phyloP scores from a whole-genome alignment of 139 green algal species.

The Zygnema cylindricum region DNA sequence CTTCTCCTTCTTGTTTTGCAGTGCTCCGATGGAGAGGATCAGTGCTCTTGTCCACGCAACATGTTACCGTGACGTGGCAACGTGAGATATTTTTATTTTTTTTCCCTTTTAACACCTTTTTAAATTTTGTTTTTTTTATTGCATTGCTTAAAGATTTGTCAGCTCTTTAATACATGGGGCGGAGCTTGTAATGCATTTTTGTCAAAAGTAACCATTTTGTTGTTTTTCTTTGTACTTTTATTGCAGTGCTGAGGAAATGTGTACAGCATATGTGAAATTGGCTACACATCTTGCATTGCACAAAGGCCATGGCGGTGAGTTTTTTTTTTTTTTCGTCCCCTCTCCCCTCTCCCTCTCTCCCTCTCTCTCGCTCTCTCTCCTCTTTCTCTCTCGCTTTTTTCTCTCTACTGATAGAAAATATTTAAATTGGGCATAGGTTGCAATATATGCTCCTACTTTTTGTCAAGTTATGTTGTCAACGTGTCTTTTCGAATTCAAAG shows the following conservation, averaged over 20 bases:
- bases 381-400: too few relatives aligned
- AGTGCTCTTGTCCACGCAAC: constrained; percentile 1
- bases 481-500: too few relatives aligned
- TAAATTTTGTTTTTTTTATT: too few relatives aligned
- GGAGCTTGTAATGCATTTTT: neutral
- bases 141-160: constrained; percentile 10
- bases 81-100: constrained; percentile 1
- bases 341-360: too few relatives aligned
- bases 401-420: too few relatives aligned
- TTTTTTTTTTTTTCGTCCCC: neutral
- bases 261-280: constrained; percentile 7
- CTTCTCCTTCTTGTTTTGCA: neutral
- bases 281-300: neutral
- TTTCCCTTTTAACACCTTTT: too few relatives aligned
- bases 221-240: too few relatives aligned
- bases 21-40: constrained; percentile 6
- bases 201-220: too few relatives aligned
- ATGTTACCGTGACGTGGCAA: neutral
- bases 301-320: neutral
- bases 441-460: too few relatives aligned
- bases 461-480: too few relatives aligned
- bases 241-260: constrained; percentile 23
- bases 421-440: too few relatives aligned
- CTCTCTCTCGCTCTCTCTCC: too few relatives aligned
- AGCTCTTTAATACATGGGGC: neutral